phyloP scores from a whole-genome alignment of 2,329 filamentous ascomycete species.

The Exophiala spinifera region DNA sequence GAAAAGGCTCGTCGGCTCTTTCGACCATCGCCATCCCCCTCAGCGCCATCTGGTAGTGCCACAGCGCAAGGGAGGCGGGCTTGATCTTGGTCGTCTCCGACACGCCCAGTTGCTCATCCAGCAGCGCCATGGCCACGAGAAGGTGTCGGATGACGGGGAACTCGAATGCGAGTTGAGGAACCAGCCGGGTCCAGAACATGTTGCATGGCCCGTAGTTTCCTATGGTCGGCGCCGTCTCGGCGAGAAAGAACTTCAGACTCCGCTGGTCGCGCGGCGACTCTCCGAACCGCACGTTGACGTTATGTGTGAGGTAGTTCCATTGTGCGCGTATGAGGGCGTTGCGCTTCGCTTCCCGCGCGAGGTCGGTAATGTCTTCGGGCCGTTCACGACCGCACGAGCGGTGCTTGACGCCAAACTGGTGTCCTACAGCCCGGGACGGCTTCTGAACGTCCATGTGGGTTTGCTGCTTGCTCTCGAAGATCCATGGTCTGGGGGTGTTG shows the following conservation, averaged over 20 bases:
- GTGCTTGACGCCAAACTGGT: background rate
- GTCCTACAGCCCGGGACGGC: background rate
- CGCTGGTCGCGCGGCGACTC: background rate
- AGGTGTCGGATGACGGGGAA: constrained; percentile 7
- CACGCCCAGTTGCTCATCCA: constrained; percentile 11
- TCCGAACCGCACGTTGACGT: constrained; percentile 4
- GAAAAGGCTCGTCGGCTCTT: background rate
- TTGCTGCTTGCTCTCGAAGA: constrained; percentile 2
- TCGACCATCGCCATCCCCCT: constrained; percentile 3
- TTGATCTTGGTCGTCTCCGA: constrained; percentile 3
- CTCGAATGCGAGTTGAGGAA: constrained; percentile 8
- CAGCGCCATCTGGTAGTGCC: constrained; percentile 9
- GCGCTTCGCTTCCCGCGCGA: no score
- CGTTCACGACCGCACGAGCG: background rate
- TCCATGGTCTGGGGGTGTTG: constrained; percentile 1
- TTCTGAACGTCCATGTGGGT: background rate
- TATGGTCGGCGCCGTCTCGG: constrained; percentile 7
- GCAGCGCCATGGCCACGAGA: constrained; percentile 4
- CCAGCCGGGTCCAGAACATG: constrained; percentile 7
- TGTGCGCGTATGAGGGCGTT: no score
- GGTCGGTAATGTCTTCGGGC: background rate
- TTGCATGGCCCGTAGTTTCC: constrained; percentile 8
- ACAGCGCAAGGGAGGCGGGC: background rate
- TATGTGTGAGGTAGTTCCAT: background rate
- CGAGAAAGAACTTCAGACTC: constrained; percentile 10